Conservation (phyloP, 2,329 filamentous ascomycete genomes). For the Fusarium euwallaceae region DNA sequence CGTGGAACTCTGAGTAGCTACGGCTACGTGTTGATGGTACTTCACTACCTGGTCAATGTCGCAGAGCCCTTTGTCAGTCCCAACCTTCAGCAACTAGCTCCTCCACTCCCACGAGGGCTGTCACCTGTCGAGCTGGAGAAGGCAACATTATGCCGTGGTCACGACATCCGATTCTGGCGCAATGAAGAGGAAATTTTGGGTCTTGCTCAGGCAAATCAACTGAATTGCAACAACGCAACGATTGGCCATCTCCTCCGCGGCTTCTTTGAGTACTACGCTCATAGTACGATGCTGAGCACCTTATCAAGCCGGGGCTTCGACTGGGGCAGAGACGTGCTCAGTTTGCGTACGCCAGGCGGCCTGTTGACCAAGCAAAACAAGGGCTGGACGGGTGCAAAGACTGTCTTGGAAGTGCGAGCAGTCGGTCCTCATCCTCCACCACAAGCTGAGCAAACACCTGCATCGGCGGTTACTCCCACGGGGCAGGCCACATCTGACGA, state of each 20-base stretch:
- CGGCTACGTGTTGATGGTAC: constrained; percentile 91
- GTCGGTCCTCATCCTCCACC: constrained; percentile 39
- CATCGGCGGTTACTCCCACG: not conserved
- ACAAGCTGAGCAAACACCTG: constrained; percentile 33
- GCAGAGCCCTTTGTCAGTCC: constrained; percentile 84
- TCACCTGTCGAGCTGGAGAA: constrained; percentile 41
- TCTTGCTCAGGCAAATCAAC: constrained; percentile 67
- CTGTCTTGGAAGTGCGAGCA: constrained; percentile 67
- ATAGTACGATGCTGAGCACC: constrained; percentile 67
- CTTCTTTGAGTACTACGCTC: constrained; percentile 90
- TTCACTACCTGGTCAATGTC: constrained; percentile 90
- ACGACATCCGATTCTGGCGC: constrained; percentile 82
- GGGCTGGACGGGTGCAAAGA: constrained; percentile 88
- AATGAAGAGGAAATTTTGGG: constrained; percentile 77
- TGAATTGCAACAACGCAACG: constrained; percentile 78
- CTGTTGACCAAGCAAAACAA: constrained; percentile 81
- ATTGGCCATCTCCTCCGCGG: constrained; percentile 80
- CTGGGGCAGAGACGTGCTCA: constrained; percentile 85
- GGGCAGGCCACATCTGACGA: constrained; percentile 6
- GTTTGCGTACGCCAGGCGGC: constrained; percentile 78
- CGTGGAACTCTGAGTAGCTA: constrained; percentile 90
- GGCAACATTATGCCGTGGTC: constrained; percentile 67
- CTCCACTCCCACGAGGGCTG: constrained; percentile 54
- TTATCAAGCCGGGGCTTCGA: constrained; percentile 73
- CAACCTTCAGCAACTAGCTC: constrained; percentile 78